Percentiles rank a stretch among this genome's conserved stretches.
Evolutionary conservation across 2,329 filamentous ascomycete species (phyloP).

Genomic region (Apiospora arundinis): DNA sequence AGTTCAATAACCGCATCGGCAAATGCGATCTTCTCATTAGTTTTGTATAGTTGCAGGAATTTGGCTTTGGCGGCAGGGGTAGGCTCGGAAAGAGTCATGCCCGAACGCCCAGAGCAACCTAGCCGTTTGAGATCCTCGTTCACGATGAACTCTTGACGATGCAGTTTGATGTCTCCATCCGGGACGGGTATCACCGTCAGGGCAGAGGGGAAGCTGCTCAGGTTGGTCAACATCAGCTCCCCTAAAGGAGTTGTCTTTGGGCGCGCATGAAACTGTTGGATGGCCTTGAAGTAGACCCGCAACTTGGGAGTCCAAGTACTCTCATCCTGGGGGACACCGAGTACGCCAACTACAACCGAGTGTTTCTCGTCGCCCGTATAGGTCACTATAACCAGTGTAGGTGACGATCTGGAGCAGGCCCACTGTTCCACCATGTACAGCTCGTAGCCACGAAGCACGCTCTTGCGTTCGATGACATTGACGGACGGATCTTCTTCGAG

Average conservation of each 20-base stretch:
- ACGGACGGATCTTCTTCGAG: conserved; percentile 85
- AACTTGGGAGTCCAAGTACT: conserved; percentile 79
- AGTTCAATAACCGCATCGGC: conserved; percentile 83
- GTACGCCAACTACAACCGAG: conserved; percentile 77
- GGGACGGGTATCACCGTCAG: conserved; percentile 91
- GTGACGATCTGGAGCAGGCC: conserved; percentile 89
- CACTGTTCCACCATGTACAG: conserved; percentile 96
- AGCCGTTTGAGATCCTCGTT: conserved; percentile 94
- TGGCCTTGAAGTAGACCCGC: conserved; percentile 83
- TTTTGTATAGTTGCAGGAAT: conserved; percentile 89
- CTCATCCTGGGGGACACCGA: conserved; percentile 84
- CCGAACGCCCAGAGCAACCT: conserved; percentile 88
- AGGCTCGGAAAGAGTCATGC: conserved; percentile 79
- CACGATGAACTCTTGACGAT: conserved; percentile 86
- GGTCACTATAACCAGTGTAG: conserved; percentile 89
- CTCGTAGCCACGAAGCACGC: conserved; percentile 81
- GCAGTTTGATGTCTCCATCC: conserved; percentile 80
- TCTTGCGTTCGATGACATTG: conserved; percentile 73
- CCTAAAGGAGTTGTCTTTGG: conserved; percentile 83
- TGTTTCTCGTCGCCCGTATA: conserved; percentile 89
- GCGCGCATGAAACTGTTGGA: conserved; percentile 84
- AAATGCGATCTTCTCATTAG: conserved; percentile 80
- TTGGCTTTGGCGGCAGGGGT: conserved; percentile 85
- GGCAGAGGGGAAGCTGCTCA: conserved; percentile 89
- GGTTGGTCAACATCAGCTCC: conserved; percentile 90